phyloP scores from a whole-genome alignment of 169 alveolate species.

The Cryptosporidium sp. region DNA sequence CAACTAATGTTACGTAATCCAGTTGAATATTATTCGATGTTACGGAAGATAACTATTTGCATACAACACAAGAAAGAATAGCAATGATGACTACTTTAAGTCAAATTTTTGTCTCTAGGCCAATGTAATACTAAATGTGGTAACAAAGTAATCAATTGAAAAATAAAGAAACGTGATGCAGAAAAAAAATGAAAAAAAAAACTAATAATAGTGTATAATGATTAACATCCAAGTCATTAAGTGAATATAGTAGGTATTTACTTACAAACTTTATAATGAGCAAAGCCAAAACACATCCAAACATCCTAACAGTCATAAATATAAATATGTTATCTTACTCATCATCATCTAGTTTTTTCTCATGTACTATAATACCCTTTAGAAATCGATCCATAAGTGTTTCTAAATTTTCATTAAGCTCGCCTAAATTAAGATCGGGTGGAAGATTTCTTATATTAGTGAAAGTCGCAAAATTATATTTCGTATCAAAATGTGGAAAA shows the following conservation, averaged over 20 bases:
- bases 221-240: too few species aligned
- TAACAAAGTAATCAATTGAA: background rate
- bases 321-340: background rate
- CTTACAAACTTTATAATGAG: background rate
- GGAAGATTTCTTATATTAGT: background rate
- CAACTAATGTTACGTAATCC: too few species aligned
- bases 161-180: background rate
- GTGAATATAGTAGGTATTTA: background rate
- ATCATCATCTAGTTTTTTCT: background rate
- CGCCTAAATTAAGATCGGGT: background rate
- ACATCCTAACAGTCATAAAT: too few species aligned
- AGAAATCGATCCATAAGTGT: background rate
- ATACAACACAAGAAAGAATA: too few species aligned
- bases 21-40: too few species aligned
- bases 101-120: too few species aligned
- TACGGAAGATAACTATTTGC: too few species aligned
- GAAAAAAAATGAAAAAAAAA: too few species aligned
- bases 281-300: too few species aligned
- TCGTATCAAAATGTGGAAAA: slow-evolving; percentile 5
- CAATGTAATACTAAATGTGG: too few species aligned
- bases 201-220: background rate
- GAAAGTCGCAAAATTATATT: background rate
- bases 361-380: background rate
- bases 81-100: too few species aligned
- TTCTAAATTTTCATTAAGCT: background rate